A percentile compares a stretch with the other conserved stretches of the same genome.
phyloP scores from a whole-genome alignment of 164 flowering plant species.

The Platanus orientalis region DNA sequence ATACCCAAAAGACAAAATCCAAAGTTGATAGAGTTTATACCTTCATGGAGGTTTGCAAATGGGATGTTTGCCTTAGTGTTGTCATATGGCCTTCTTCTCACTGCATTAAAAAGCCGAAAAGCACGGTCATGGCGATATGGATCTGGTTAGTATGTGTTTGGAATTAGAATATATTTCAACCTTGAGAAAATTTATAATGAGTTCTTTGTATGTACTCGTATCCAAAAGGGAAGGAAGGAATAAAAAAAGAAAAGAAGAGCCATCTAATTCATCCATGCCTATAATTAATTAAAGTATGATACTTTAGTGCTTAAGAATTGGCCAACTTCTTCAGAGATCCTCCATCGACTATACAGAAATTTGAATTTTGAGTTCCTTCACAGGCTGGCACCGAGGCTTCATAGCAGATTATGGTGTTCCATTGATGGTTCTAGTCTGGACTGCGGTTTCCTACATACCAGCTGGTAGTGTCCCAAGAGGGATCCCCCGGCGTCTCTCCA shows the following conservation, averaged over 20 bases:
- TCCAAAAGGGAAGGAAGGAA: background rate
- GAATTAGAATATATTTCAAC: background rate
- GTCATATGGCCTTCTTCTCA: conserved; percentile 42
- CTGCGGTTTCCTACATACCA: conserved; percentile 86
- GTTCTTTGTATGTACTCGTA: background rate
- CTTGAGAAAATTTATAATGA: background rate
- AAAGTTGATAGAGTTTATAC: conserved; percentile 10
- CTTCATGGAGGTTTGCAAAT: conserved; percentile 27
- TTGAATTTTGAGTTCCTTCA: conserved; percentile 8
- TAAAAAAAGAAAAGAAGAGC: no score
- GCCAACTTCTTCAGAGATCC: background rate
- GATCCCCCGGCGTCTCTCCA: conserved; percentile 84
- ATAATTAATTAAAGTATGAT: no score
- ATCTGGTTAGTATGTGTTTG: conserved; percentile 43
- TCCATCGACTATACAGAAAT: conserved; percentile 1
- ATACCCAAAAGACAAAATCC: conserved; percentile 17
- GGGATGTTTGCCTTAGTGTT: conserved; percentile 40
- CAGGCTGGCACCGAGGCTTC: conserved; percentile 87
- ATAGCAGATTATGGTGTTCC: conserved; percentile 99
- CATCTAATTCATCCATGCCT: no score
- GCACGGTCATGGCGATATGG: conserved; percentile 64
- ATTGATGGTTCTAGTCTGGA: conserved; percentile 93
- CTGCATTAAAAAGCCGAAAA: conserved; percentile 49
- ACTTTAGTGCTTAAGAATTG: no score
- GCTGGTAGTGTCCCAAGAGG: conserved; percentile 69